Percentiles rank a stretch among this genome's conserved stretches.
These are phyloP conservation scores for Cryptococcus sp. DNA, from an alignment of 1,284 basidiomycete genomes.

Conservation along the genomic window DNA sequence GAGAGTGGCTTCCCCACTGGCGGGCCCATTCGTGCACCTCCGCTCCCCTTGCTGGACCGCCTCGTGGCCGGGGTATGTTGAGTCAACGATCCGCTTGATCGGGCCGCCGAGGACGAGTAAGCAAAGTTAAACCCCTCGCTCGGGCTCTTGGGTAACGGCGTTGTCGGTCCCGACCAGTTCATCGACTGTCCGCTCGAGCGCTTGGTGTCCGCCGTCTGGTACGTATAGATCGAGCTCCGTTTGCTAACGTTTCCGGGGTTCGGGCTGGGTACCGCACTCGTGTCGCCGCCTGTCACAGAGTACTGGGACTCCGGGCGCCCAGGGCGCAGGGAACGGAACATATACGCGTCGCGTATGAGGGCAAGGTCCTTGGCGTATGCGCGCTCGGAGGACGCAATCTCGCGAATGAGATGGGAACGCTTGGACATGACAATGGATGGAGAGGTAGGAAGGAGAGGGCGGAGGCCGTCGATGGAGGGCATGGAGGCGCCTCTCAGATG, in stretches of 20 bases:
- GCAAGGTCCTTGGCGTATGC: constrained; percentile 85
- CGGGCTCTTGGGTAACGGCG: constrained; percentile 17
- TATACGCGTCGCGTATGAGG: constrained; percentile 77
- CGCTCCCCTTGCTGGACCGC: neutral
- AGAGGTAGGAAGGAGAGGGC: constrained; percentile 11
- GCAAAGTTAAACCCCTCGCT: constrained; percentile 11
- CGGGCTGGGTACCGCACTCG: neutral
- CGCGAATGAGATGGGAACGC: constrained; percentile 76
- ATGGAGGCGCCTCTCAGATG: neutral
- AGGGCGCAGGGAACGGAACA: constrained; percentile 42
- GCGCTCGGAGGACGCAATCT: constrained; percentile 77
- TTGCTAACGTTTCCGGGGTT: constrained; percentile 16
- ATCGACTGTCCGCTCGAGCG: constrained; percentile 16
- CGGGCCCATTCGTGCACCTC: constrained; percentile 13
- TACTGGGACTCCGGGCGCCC: constrained; percentile 26
- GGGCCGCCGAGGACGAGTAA: constrained; percentile 8
- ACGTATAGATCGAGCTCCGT: constrained; percentile 31
- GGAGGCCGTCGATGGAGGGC: constrained; percentile 3
- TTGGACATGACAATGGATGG: constrained; percentile 55
- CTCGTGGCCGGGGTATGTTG: neutral
- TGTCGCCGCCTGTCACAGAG: constrained; percentile 14
- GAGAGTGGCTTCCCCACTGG: constrained; percentile 59
- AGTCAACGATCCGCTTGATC: constrained; percentile 4
- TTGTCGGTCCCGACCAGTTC: constrained; percentile 3
- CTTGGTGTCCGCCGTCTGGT: constrained; percentile 31